Base-by-base conservation (phyloP, 2,329 filamentous ascomycete genomes). In the Diaporthe longicolla region DNA sequence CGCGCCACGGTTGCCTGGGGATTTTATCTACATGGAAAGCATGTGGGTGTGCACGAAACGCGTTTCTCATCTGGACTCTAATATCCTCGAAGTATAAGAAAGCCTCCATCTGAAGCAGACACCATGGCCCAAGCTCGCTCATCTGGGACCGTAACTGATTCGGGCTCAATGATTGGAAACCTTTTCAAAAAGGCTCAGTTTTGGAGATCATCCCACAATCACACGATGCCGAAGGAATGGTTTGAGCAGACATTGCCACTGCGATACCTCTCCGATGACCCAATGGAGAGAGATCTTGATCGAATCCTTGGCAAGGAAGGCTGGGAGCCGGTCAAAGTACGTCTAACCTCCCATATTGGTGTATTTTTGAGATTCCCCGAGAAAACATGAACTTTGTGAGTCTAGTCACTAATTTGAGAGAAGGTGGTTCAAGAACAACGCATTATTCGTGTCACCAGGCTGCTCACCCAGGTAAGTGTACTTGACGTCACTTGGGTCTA, bases 161-260 rank as follows among this genome's bases (percentile, higher is more conserved):
- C 48, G 24, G 61, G 15, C 8, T 66, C 40, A 13, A 50, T 50
- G 40, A 37, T 58, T 13, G 29, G 29, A 58, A 37, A 21, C 13
- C 3, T 50, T 17, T 48, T 32, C 40, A 48, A 58, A 10, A 58
- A 35, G 11, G 61, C 37, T 26, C 26, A n/a, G 3, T 32, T 45
- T 66, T 66, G 61, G 55, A 58, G 32, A 58, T 37, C 55, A 37
- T 37, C 55, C 19, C 29, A 17, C 29, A 58, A 58, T 9, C 29
- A 8, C 4, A 58, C 19, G 17, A 58, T 58, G 55, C 6, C 55
- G 4, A 37, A 15, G 2, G 19, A 58, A n/a, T 58, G 29, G 29
- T 5, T 52, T 13, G 26, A 43, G 37, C 66, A 70, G 52, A 10
- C 37, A 24, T 13, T 70, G 17, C n/a, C 48, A 29, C 35, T 57